phyloP scores from a whole-genome alignment of 2,329 filamentous ascomycete species.

The Pseudocercospora cruenta region DNA sequence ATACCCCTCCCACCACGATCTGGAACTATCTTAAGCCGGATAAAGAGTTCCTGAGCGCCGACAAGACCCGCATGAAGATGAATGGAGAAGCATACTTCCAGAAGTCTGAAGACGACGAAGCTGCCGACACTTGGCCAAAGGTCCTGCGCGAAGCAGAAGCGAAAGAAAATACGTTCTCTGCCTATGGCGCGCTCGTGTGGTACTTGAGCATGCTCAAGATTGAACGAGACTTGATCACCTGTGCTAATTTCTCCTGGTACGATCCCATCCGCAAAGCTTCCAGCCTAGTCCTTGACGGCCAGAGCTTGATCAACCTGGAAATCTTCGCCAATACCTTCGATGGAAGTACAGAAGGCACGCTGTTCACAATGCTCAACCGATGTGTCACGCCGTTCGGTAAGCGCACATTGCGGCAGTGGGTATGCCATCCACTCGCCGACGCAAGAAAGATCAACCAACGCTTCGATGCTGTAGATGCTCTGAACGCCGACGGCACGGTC shows the following conservation, averaged over 20 bases:
- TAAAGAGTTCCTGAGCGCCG: conserved; percentile 88
- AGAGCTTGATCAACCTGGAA: conserved; percentile 97
- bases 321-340: conserved; percentile 93
- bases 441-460: conserved; percentile 87
- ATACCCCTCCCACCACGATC: conserved; percentile 86
- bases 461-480: conserved; percentile 87
- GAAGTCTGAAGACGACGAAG: conserved; percentile 57
- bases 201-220: conserved; percentile 85
- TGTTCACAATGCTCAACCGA: conserved; percentile 88
- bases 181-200: conserved; percentile 83
- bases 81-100: conserved; percentile 77
- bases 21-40: conserved; percentile 91
- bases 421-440: conserved; percentile 91
- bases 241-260: conserved; percentile 89
- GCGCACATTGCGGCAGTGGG: conserved; percentile 92
- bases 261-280: conserved; percentile 89
- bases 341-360: conserved; percentile 78
- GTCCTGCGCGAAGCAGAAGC: conserved; percentile 71
- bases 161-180: conserved; percentile 85
- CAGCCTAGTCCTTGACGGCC: conserved; percentile 88
- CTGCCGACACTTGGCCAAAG: conserved; percentile 73
- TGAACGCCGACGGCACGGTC: conserved; percentile 79
- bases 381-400: conserved; percentile 98
- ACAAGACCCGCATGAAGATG: conserved; percentile 79
- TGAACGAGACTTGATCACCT: conserved; percentile 81